Percentiles rank a stretch among this genome's conserved stretches.
Conservation (phyloP, 352 stramenopile genomes). For the Pythium myriotylum region DNA sequence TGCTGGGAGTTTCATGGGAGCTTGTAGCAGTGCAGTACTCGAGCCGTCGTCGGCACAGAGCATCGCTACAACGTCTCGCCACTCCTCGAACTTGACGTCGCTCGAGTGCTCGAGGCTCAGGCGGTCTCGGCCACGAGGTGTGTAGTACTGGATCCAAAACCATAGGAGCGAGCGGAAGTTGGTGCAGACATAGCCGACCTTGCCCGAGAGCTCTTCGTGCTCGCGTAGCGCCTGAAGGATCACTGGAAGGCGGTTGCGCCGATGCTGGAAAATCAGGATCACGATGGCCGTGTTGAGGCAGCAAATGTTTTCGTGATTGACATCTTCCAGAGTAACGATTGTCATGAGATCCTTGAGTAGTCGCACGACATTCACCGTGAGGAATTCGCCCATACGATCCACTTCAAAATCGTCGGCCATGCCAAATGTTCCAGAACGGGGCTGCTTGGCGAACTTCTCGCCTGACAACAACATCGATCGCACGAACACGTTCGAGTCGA, state of each 20-base stretch:
- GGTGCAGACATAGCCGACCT: constrained; percentile 68
- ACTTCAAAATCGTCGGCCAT: constrained; percentile 60
- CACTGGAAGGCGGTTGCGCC: constrained; percentile 73
- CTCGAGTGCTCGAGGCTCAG: constrained; percentile 95
- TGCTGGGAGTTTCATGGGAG: constrained; percentile 50
- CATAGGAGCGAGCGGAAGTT: constrained; percentile 95
- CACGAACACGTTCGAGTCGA: constrained; percentile 98
- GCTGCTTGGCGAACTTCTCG: constrained; percentile 63
- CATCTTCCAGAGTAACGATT: constrained; percentile 93
- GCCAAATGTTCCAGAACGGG: constrained; percentile 40
- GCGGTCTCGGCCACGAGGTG: constrained; percentile 90
- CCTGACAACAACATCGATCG: constrained; percentile 89
- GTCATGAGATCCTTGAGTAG: constrained; percentile 95
- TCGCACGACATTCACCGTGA: constrained; percentile 85
- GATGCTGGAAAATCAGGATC: constrained; percentile 94
- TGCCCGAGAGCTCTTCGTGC: constrained; percentile 64
- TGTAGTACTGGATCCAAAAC: constrained; percentile 98
- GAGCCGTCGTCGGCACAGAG: constrained; percentile 94
- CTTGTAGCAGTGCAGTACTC: constrained; percentile 71
- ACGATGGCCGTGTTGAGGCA: constrained; percentile 97
- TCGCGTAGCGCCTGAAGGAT: constrained; percentile 73
- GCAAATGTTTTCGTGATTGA: constrained; percentile 98
- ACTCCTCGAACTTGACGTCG: constrained; percentile 94
- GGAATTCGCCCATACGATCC: constrained; percentile 86
- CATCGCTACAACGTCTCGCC: constrained; percentile 88